Percentiles rank a stretch among this genome's conserved stretches.
phyloP scores from a whole-genome alignment of 768 basidiomycete species.

The Tremella mesenterica region DNA sequence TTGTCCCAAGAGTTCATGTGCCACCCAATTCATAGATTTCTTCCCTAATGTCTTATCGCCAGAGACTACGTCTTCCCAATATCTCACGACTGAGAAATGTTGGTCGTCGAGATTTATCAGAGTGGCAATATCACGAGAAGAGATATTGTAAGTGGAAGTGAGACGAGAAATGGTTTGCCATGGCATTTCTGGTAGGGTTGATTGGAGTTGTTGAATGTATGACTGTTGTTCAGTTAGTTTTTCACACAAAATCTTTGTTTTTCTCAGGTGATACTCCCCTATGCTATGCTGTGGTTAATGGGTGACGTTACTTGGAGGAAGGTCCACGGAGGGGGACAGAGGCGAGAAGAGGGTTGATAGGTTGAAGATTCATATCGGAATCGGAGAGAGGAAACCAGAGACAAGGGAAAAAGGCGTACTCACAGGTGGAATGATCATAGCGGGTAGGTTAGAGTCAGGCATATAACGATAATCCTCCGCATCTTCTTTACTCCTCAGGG shows the following conservation, averaged over 20 bases:
- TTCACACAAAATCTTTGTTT: background rate
- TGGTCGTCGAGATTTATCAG: constrained; percentile 60
- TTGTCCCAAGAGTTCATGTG: constrained; percentile 76
- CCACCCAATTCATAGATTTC: constrained; percentile 55
- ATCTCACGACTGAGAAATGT: constrained; percentile 59
- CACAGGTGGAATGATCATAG: constrained; percentile 47
- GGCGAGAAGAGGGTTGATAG: background rate
- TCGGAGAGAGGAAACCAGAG: background rate
- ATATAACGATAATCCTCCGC: constrained; percentile 93
- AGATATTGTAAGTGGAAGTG: constrained; percentile 49
- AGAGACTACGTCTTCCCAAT: constrained; percentile 67
- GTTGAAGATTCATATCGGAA: no score
- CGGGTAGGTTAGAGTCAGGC: constrained; percentile 90
- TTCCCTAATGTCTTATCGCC: constrained; percentile 26
- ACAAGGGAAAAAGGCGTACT: constrained; percentile 4
- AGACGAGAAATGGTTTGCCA: constrained; percentile 56
- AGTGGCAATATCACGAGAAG: constrained; percentile 61
- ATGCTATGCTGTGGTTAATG: no score
- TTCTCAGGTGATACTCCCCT: background rate
- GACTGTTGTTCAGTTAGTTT: no score
- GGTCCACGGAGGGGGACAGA: background rate
- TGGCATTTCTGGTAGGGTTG: constrained; percentile 68
- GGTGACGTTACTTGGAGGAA: no score
- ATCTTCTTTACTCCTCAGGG: constrained; percentile 79
- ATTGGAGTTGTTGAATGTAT: constrained; percentile 53